Evolutionary conservation across 768 basidiomycete genomes (phyloP).

Genomic region (Leccinum longicurvipes): DNA sequence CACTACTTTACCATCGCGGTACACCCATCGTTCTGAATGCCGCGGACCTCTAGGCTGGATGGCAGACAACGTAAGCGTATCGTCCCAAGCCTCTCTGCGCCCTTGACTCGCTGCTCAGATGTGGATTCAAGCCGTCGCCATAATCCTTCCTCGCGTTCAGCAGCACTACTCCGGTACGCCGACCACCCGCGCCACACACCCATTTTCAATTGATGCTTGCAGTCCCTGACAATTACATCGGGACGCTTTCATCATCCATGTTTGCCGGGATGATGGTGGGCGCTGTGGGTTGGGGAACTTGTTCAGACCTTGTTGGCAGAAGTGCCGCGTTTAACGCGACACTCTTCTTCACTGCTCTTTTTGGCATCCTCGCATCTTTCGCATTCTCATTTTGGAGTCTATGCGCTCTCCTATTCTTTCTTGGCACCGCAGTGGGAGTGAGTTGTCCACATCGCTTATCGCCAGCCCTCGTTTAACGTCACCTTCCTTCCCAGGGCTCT

Average conservation of each 20-base stretch:
- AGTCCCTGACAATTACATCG: slow-evolving; percentile 78
- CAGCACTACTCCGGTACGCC: slow-evolving; percentile 73
- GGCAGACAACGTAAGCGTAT: slow-evolving; percentile 76
- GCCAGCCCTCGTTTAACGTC: not conserved
- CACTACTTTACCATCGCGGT: not conserved
- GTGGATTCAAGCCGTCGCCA: slow-evolving; percentile 91
- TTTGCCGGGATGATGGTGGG: slow-evolving; percentile 98
- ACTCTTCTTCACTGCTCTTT: slow-evolving; percentile 83
- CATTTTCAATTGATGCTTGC: slow-evolving; percentile 19
- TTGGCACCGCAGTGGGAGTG: slow-evolving; percentile 94
- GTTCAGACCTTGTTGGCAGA: slow-evolving; percentile 87
- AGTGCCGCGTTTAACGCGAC: slow-evolving; percentile 91
- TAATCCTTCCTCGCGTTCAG: slow-evolving; percentile 95
- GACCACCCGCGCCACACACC: slow-evolving; percentile 1
- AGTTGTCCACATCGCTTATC: slow-evolving; percentile 27
- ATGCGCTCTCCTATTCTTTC: slow-evolving; percentile 76
- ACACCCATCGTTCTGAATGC: not conserved
- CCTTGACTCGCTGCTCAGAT: slow-evolving; percentile 53
- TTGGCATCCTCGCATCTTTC: slow-evolving; percentile 79
- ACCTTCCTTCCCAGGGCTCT: slow-evolving; percentile 56
- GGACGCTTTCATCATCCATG: slow-evolving; percentile 81
- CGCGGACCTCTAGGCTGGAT: slow-evolving; percentile 65
- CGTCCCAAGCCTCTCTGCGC: not conserved
- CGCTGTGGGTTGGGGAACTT: slow-evolving; percentile 88
- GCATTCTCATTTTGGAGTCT: slow-evolving; percentile 64